Evolutionary conservation across 352 stramenopile species (phyloP), one percentile per base, ranked within the genome.

Genomic region (Phytopythium helicoides): DNA sequence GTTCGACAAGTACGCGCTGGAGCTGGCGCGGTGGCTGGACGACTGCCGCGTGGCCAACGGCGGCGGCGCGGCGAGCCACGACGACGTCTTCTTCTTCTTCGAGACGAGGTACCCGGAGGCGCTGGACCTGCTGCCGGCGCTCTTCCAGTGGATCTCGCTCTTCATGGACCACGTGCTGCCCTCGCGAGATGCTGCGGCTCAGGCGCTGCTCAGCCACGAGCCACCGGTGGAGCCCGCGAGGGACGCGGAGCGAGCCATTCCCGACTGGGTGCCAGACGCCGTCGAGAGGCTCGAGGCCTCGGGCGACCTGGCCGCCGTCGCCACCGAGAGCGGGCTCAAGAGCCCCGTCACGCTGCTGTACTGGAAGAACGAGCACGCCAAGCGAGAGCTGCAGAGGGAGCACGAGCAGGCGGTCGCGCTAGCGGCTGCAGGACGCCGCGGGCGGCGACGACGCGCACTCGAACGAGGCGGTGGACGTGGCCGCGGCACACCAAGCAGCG

Each of bases 51-150:
- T 52, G 26, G 60, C 72, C 12, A 61, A 70, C 34, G 49, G 58
- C 36, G 52, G 60, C 1, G 46, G 62, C 11, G 47, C 44, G 10
- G 68, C 62, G 18, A 66, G 60, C 2, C 64, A 68, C 1, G 80
- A 90, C 34, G 76, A 90, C 51, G 73, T 79, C 25, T 58, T 90
- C 44, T 81, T 77, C 45, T 90, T 83, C 59, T 75, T 88, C 36
- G 71, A 88, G 54, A 75, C 70, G 34, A 71, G 63, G 14, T 73
- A 77, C 46, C 80, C 80, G 3, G 75, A 87, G 47, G 48, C 82
- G n/a, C 58, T 88, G 36, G 66, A 77, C 35, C 64, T 71, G 22
- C 45, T 72, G 14, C 67, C 63, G 18, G 62, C 66, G 37, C 60
- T 78, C 8, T 90, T 90, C 50, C 62, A 68, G n/a, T 90, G 80